Evolutionary conservation across 1,284 basidiomycete species (phyloP), one percentile per base, ranked within the genome.

Genomic region (Cutaneotrichosporon sp.): DNA sequence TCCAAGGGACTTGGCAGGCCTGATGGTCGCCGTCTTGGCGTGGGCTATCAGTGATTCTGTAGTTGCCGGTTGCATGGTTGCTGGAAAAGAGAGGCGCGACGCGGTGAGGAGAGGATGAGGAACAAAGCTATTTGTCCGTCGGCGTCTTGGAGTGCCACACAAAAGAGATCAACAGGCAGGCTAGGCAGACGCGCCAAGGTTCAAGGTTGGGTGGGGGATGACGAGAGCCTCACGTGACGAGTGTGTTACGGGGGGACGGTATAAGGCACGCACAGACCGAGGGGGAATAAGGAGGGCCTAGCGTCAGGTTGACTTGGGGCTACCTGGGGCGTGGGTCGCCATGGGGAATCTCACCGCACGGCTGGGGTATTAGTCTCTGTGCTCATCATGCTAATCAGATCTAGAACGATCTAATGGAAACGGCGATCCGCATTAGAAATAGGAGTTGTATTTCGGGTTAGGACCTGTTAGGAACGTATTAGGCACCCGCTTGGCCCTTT

Each of bases 81-180:
- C n/a, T n/a, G n/a, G n/a, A n/a, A n/a, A n/a, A n/a, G n/a, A n/a
- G 34, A 36, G 34, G 34, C 11, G 16, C 34, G 34, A 16, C 10
- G 16, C 11, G 34, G 16, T 36, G 34, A n/a, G n/a, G 5, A 36
- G 34, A 36, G 34, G 11, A 36, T 36, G 34, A 13, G 34, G 11
- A n/a, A n/a, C n/a, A 36, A 36, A 29, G 18, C 25, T 29, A 52
- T 52, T 34, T 36, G 46, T 47, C 46, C 46, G 46, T 27, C 46
- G n/a, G 46, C 8, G 10, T 14, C 46, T 27, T 47, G 46, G n/a
- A 47, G 46, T 45, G n/a, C 43, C 43, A 45, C 43, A 45, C n/a
- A 29, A 29, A n/a, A n/a, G n/a, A n/a, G 29, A 29, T 29, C 5
- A 29, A 9, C 9, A 29, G 29, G n/a, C n/a, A n/a, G n/a, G n/a